A percentile compares a stretch with the other conserved stretches of the same genome.
Conservation (phyloP, 2,329 filamentous ascomycete genomes). For the Exophiala spinifera region DNA sequence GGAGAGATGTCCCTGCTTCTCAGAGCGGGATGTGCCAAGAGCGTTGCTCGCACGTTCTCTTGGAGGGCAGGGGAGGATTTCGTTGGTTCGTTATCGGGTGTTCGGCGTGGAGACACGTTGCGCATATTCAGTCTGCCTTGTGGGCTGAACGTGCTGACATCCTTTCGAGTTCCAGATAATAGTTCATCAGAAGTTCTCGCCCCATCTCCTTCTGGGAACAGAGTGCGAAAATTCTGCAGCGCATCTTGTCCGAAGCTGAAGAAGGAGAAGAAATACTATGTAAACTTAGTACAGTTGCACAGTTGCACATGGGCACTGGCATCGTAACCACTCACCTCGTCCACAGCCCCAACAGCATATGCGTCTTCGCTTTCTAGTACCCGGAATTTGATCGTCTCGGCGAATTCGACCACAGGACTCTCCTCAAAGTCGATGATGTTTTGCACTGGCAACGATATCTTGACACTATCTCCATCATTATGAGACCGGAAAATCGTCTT, state of each 20-base stretch:
- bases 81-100: slow-evolving; percentile 13
- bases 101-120: slow-evolving; percentile 14
- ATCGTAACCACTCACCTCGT: slow-evolving; percentile 64
- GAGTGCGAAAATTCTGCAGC: slow-evolving; percentile 69
- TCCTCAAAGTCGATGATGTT: slow-evolving; percentile 93
- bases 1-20: slow-evolving; percentile 46
- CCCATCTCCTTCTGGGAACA: slow-evolving; percentile 64
- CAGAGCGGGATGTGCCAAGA: slow-evolving; percentile 52
- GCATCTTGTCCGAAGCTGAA: slow-evolving; percentile 83
- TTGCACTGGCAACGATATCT: slow-evolving; percentile 83
- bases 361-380: slow-evolving; percentile 93
- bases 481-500: slow-evolving; percentile 93
- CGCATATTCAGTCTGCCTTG: slow-evolving; percentile 2
- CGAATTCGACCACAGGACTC: slow-evolving; percentile 83
- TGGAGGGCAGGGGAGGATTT: slow-evolving; percentile 37
- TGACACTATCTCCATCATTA: slow-evolving; percentile 95
- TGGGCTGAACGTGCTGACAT: slow-evolving; percentile 7
- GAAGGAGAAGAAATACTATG: slow-evolving; percentile 91
- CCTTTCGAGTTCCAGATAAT: slow-evolving; percentile 27
- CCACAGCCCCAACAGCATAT: slow-evolving; percentile 66
- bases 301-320: not conserved
- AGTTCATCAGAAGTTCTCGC: slow-evolving; percentile 39
- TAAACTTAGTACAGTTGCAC: slow-evolving; percentile 4
- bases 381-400: slow-evolving; percentile 88
- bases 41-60: slow-evolving; percentile 61